A percentile compares a stretch with the other conserved stretches of the same genome.
Evolutionary conservation across 1,284 basidiomycete genomes (phyloP).

Genomic region (Gomphus bonarii): DNA sequence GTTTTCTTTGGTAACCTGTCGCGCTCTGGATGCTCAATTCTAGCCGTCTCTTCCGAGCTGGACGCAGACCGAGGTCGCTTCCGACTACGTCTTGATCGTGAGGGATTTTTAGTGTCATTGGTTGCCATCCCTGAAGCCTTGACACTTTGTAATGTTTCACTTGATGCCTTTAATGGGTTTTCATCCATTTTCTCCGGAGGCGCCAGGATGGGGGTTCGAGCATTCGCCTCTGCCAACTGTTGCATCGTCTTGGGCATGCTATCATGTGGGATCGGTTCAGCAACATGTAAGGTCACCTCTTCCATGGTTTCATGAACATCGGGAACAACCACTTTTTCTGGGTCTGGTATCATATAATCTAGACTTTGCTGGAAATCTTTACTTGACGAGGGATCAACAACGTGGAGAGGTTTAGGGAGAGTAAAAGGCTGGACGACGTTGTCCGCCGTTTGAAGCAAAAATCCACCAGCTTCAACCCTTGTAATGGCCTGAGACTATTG

Average conservation of each 20-base stretch:
- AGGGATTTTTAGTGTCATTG: constrained; percentile 1
- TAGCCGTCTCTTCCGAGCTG: constrained; percentile 18
- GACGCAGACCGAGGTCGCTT: constrained; percentile 14
- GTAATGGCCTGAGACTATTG: not conserved
- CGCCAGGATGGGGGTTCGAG: constrained; percentile 7
- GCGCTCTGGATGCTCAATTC: constrained; percentile 19
- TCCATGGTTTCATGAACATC: constrained; percentile 26
- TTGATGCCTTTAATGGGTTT: not conserved
- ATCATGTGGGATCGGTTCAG: constrained; percentile 12
- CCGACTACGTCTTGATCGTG: constrained; percentile 3
- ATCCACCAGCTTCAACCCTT: constrained; percentile 38
- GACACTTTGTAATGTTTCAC: not conserved
- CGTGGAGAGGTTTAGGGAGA: constrained; percentile 49
- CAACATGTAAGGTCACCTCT: constrained; percentile 16
- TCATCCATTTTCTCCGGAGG: not conserved
- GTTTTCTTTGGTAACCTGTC: constrained; percentile 13
- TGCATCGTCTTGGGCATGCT: constrained; percentile 49
- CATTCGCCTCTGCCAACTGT: constrained; percentile 46
- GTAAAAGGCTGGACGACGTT: constrained; percentile 62
- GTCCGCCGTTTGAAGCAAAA: constrained; percentile 52
- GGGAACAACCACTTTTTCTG: constrained; percentile 15
- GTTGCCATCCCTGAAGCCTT: constrained; percentile 10
- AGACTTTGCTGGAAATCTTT: not conserved
- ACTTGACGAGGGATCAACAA: constrained; percentile 17
- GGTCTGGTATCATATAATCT: constrained; percentile 3